Conservation (phyloP, 371 early-diverging fungal genomes). For the Actinomortierella ambigua region DNA sequence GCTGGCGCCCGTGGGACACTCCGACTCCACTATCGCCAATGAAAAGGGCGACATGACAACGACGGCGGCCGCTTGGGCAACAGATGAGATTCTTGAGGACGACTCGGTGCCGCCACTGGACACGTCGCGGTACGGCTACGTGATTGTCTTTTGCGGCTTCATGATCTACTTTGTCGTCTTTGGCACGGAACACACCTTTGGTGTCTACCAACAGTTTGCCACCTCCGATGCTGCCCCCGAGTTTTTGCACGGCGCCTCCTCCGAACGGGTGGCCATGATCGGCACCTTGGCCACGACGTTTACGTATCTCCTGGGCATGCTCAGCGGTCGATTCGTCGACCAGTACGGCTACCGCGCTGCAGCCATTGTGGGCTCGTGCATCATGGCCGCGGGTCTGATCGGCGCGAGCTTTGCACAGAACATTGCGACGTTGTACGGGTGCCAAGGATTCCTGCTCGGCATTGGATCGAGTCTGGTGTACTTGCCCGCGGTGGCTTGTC, state of each 20-base stretch:
- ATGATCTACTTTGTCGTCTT: constrained; percentile 60
- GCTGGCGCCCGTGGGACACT: no score
- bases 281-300: constrained; percentile 54
- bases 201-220: constrained; percentile 54
- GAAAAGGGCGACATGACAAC: no score
- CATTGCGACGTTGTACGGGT: constrained; percentile 62
- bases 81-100: constrained; percentile 7
- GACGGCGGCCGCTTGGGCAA: no score
- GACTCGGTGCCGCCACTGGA: constrained; percentile 31
- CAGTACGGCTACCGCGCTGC: constrained; percentile 48
- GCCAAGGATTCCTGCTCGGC: constrained; percentile 73
- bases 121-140: constrained; percentile 59
- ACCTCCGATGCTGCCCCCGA: constrained; percentile 27
- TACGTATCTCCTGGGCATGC: constrained; percentile 50
- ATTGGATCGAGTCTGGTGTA: constrained; percentile 67
- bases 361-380: constrained; percentile 41
- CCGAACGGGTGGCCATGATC: constrained; percentile 52
- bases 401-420: constrained; percentile 39
- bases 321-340: constrained; percentile 50
- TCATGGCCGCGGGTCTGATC: constrained; percentile 42
- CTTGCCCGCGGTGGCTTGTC: constrained; percentile 55
- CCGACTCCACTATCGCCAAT: no score
- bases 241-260: constrained; percentile 28
- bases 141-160: constrained; percentile 58
- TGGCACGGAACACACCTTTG: constrained; percentile 57